Conservation (phyloP, 371 early-diverging fungal genomes). For the Rhizopus delemar region DNA sequence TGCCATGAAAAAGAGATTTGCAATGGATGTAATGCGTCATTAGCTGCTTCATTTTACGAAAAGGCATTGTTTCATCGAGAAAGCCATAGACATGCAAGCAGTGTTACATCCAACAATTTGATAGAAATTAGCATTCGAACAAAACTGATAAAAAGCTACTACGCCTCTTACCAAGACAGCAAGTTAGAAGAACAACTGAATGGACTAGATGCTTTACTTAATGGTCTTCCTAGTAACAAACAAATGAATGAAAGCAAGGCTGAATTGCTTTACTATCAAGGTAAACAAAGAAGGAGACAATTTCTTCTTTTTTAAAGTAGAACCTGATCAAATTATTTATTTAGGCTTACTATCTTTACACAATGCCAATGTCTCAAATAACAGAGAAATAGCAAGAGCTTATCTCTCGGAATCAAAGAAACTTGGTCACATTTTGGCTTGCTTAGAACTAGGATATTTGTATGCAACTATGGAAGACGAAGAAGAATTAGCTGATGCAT, state of each 20-base stretch:
- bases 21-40: conserved; percentile 6
- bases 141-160: conserved; percentile 14
- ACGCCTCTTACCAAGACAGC: conserved; percentile 4
- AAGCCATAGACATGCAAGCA: neutral
- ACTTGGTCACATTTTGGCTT: conserved; percentile 17
- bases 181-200: conserved; percentile 10
- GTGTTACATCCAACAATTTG: neutral
- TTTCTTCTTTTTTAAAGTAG: neutral
- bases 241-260: conserved; percentile 6
- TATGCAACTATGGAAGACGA: conserved; percentile 12
- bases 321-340: neutral
- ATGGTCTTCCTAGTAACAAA: neutral
- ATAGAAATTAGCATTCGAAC: conserved; percentile 17
- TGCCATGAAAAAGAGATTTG: conserved; percentile 26
- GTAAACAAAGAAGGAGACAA: conserved; percentile 11
- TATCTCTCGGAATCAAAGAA: conserved; percentile 13
- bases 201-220: conserved; percentile 3
- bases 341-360: conserved; percentile 19
- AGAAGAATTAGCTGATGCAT: conserved; percentile 20
- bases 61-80: conserved; percentile 6
- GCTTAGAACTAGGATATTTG: conserved; percentile 24
- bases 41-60: conserved; percentile 11
- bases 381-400: conserved; percentile 5
- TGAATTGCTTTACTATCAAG: conserved; percentile 19
- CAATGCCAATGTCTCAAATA: conserved; percentile 13